Evolutionary conservation across 116 monocot genomes (phyloP).

Genomic region (Cymodocea nodosa): DNA sequence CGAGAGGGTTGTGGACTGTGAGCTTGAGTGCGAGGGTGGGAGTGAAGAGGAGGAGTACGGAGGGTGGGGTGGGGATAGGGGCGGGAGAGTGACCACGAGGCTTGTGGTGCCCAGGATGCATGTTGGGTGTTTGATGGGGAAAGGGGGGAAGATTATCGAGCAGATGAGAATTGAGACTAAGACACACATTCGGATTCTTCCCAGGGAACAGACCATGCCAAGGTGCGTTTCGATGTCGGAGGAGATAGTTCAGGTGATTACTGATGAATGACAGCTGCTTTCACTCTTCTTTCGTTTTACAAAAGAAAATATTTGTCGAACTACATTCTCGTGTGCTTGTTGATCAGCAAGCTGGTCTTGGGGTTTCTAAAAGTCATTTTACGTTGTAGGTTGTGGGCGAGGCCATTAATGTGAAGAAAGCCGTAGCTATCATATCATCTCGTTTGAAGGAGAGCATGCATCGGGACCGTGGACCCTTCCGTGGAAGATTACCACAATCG

Average conservation of each 20-base stretch:
- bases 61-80: conserved; percentile 13
- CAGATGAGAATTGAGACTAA: conserved; percentile 95
- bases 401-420: conserved; percentile 67
- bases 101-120: conserved; percentile 76
- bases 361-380: neutral
- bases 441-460: conserved; percentile 93
- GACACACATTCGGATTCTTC: conserved; percentile 86
- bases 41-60: conserved; percentile 16
- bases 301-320: too few relatives aligned
- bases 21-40: conserved; percentile 22
- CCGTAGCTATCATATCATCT: conserved; percentile 54
- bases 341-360: too few relatives aligned
- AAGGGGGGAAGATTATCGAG: conserved; percentile 95
- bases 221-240: conserved; percentile 62
- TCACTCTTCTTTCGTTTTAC: neutral
- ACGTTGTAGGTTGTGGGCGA: conserved; percentile 72
- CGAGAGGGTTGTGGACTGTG: conserved; percentile 54
- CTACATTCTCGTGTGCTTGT: too few relatives aligned
- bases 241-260: conserved; percentile 83
- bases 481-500: conserved; percentile 42
- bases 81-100: conserved; percentile 49
- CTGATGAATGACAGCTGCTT: neutral
- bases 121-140: conserved; percentile 88
- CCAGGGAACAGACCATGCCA: conserved; percentile 70
- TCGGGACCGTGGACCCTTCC: conserved; percentile 73